Evolutionary conservation across 495 filamentous ascomycete genomes (phyloP).

Genomic region (Daldinia loculata): DNA sequence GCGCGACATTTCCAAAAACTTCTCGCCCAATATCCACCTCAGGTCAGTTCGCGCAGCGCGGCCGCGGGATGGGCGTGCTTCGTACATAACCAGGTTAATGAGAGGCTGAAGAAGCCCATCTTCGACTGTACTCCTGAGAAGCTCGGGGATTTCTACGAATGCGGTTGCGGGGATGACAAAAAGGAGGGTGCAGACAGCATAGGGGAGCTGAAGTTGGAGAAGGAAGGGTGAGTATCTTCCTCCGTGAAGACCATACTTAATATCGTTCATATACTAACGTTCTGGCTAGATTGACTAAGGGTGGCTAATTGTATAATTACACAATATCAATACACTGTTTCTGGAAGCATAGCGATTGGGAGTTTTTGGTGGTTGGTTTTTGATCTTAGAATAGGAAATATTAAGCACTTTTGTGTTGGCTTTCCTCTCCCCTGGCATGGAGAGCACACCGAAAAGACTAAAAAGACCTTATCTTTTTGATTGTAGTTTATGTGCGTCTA

Average conservation of each 20-base stretch:
- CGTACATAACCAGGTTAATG: conserved; percentile 94
- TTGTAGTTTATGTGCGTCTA: not conserved
- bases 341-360: conserved; percentile 29
- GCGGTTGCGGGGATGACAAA: conserved; percentile 84
- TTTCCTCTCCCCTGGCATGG: not conserved
- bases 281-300: conserved; percentile 29
- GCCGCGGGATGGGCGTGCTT: conserved; percentile 94
- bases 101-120: conserved; percentile 77
- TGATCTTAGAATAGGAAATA: conserved; percentile 5
- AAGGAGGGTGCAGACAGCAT: conserved; percentile 47
- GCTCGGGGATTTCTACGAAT: conserved; percentile 94
- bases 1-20: conserved; percentile 88
- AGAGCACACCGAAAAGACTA: not conserved
- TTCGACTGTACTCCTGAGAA: conserved; percentile 81
- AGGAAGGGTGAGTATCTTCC: conserved; percentile 47
- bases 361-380: conserved; percentile 15
- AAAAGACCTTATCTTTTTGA: not conserved
- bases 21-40: conserved; percentile 85
- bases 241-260: not conserved
- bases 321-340: conserved; percentile 1
- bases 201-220: conserved; percentile 47
- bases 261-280: conserved; percentile 13
- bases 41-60: conserved; percentile 81
- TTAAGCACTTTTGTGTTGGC: not conserved
- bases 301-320: conserved; percentile 20